phyloP scores from a whole-genome alignment of 2,329 filamentous ascomycete genomes.

The Lecanicillium sp. region DNA sequence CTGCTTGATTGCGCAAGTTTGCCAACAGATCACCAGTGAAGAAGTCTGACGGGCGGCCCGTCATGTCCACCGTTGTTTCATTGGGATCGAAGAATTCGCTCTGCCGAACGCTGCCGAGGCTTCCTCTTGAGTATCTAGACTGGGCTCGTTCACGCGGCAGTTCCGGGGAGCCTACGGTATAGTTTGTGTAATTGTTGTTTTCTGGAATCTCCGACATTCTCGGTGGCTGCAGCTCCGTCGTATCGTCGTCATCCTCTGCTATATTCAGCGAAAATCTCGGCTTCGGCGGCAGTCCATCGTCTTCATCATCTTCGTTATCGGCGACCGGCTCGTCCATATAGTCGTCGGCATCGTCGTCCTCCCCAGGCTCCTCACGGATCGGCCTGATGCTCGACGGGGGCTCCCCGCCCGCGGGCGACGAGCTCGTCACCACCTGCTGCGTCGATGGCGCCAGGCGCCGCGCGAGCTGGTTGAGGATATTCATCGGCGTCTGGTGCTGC shows the following conservation, averaged over 20 bases:
- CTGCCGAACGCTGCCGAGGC: conserved; percentile 46
- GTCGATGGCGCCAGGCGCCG: conserved; percentile 46
- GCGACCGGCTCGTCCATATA: conserved; percentile 42
- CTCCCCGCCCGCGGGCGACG: conserved; percentile 28
- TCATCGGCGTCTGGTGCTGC: conserved; percentile 50
- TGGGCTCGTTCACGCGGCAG: conserved; percentile 44
- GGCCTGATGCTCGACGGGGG: conserved; percentile 6
- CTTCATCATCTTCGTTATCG: conserved; percentile 48
- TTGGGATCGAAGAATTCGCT: conserved; percentile 44
- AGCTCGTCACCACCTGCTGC: conserved; percentile 40
- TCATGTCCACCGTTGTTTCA: conserved; percentile 34
- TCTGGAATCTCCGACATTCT: conserved; percentile 37
- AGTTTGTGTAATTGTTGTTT: conserved; percentile 38
- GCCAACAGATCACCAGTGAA: conserved; percentile 41
- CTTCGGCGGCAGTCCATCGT: conserved; percentile 32
- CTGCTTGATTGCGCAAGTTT: conserved; percentile 34
- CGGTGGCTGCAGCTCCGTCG: conserved; percentile 30
- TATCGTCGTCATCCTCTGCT: conserved; percentile 21
- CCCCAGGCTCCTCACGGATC: conserved; percentile 21
- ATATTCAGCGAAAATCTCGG: conserved; percentile 2
- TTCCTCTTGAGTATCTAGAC: conserved; percentile 45
- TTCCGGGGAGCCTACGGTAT: conserved; percentile 54
- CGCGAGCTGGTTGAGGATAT: conserved; percentile 48
- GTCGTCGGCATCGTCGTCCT: conserved; percentile 25
- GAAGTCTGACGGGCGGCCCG: conserved; percentile 43